phyloP scores from a whole-genome alignment of 371 early-diverging fungal species.

The Cokeromyces recurvatus region DNA sequence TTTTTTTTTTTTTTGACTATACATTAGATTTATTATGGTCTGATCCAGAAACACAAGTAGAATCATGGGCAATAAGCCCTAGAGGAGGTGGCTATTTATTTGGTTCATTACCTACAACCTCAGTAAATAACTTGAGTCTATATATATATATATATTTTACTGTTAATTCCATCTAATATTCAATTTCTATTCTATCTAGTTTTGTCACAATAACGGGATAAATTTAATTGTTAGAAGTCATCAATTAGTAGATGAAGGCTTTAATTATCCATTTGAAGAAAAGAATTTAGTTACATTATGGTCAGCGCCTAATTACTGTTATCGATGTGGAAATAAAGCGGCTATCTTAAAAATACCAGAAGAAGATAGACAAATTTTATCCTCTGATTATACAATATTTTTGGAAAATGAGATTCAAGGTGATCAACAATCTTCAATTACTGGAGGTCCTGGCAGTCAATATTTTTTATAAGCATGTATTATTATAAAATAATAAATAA shows the following conservation, averaged over 20 bases:
- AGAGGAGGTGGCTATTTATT: slow-evolving; percentile 99
- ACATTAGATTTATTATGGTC: slow-evolving; percentile 91
- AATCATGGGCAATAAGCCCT: slow-evolving; percentile 96
- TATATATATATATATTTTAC: background rate
- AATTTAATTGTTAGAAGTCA: slow-evolving; percentile 94
- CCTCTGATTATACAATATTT: slow-evolving; percentile 73
- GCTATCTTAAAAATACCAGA: slow-evolving; percentile 85
- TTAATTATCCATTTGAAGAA: slow-evolving; percentile 96
- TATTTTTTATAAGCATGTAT: slow-evolving; percentile 39
- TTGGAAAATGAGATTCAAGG: slow-evolving; percentile 74
- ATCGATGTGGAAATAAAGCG: slow-evolving; percentile 99
- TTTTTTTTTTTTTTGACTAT: too few relatives aligned
- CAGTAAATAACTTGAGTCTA: too few relatives aligned
- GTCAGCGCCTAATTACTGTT: too few relatives aligned
- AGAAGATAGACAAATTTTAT: slow-evolving; percentile 78
- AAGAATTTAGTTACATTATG: slow-evolving; percentile 99
- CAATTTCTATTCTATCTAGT: slow-evolving; percentile 65
- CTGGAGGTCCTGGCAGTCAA: slow-evolving; percentile 40
- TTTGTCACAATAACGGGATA: slow-evolving; percentile 95
- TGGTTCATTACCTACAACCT: slow-evolving; percentile 94
- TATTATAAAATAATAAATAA: too few relatives aligned
- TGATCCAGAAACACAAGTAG: slow-evolving; percentile 96
- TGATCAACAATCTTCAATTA: slow-evolving; percentile 13
- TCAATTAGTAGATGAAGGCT: slow-evolving; percentile 97
- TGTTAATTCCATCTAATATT: background rate